phyloP scores from a whole-genome alignment of 331 rosid genomes.

The Stylosanthes scabra region DNA sequence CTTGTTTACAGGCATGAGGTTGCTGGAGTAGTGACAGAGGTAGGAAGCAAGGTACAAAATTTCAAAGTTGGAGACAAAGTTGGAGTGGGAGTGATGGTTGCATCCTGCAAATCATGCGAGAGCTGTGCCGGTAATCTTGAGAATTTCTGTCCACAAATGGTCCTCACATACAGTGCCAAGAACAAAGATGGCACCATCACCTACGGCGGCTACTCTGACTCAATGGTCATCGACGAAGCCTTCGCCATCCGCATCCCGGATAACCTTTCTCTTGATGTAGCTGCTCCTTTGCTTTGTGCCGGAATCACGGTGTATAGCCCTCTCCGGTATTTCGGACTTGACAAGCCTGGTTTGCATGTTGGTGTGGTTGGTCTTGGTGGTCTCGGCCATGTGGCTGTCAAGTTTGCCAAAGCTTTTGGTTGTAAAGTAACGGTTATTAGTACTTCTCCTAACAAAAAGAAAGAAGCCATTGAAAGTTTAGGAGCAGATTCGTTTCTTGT shows the following conservation, averaged over 20 bases:
- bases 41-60: slow-evolving; percentile 65
- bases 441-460: slow-evolving; percentile 55
- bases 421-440: slow-evolving; percentile 62
- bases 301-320: slow-evolving; percentile 74
- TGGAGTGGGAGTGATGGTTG: slow-evolving; percentile 69
- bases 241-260: slow-evolving; percentile 59
- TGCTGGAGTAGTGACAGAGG: slow-evolving; percentile 68
- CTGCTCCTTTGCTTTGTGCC: slow-evolving; percentile 74
- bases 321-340: slow-evolving; percentile 48
- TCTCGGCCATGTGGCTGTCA: slow-evolving; percentile 64
- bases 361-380: slow-evolving; percentile 76
- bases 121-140: slow-evolving; percentile 57
- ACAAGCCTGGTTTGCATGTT: slow-evolving; percentile 52
- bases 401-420: slow-evolving; percentile 71
- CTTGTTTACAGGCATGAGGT: slow-evolving; percentile 61
- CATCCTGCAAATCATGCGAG: slow-evolving; percentile 64
- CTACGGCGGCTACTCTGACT: slow-evolving; percentile 70
- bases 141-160: slow-evolving; percentile 56
- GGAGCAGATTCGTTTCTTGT: slow-evolving; percentile 60
- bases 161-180: slow-evolving; percentile 47
- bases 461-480: slow-evolving; percentile 51
- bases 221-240: slow-evolving; percentile 57
- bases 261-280: slow-evolving; percentile 50
- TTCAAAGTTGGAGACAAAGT: slow-evolving; percentile 74
- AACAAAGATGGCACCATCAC: slow-evolving; percentile 54